Evolutionary conservation across 202 grass and related monocot genomes (phyloP), one percentile per base, ranked within the genome.

Genomic region (Bolboschoenoplectus hybrid): DNA sequence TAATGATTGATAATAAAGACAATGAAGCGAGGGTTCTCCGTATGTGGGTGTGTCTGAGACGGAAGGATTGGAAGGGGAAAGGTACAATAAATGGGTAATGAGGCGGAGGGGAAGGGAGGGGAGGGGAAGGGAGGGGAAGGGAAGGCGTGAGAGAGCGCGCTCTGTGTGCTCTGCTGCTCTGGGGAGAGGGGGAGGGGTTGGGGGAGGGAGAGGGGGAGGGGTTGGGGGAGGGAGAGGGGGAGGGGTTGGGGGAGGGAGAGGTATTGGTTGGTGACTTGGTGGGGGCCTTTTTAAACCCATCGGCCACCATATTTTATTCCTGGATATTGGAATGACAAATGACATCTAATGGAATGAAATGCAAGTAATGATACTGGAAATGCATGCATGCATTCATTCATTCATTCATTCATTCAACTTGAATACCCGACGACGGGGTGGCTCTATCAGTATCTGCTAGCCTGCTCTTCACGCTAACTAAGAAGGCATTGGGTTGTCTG

Each of bases 251-350:
- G 34, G 9, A 7, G 11, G 36, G 50, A 13, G 80, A 65, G 60
- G 36, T 26, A 35, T 62, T 68, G 63, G 66, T 65, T 63, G 58
- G 80, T 66, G 57, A 63, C 17, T 46, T 82, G 44, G 80, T 82
- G 80, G 81, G 80, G 81, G 49, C 64, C 63, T 70, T 70, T 82
- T 56, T 71, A 70, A 84, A 84, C 81, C 81, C 81, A 84, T 68
- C 81, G 49, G 13, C 63, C 67, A 38, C 47, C 41, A 68, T 83
- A 50, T 83, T 69, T 78, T 78, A 78, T 57, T 78, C 74, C 47
- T 74, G 32, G 17, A 74, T 53, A 76, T 78, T 75, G 45, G 47
- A 78, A 57, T 16, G 50, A 16, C 74, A 78, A 56, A 51, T n/a
- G 36, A 65, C 36, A 20, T 55, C 1, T 55, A 55, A 55, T 11